A percentile compares a stretch with the other conserved stretches of the same genome.
Conservation (phyloP, 176 grass and related monocot genomes). For the Musa itinerans region DNA sequence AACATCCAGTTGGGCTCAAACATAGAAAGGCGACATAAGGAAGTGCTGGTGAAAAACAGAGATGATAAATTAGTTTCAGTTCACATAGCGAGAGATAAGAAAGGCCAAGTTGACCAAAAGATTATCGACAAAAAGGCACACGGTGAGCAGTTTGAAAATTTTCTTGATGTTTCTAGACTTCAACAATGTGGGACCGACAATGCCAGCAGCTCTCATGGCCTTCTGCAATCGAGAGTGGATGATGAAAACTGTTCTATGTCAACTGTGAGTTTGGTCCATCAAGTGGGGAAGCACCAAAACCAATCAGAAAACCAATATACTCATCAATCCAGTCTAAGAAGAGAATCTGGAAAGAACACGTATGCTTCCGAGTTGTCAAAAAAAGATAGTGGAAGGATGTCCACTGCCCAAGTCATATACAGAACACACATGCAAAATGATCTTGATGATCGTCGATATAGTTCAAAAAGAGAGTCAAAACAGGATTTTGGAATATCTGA, state of each 20-base stretch:
- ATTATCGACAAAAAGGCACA: constrained; percentile 40
- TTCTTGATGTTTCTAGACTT: constrained; percentile 36
- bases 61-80: constrained; percentile 31
- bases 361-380: constrained; percentile 26
- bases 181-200: constrained; percentile 9
- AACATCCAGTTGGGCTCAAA: neutral
- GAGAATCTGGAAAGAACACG: constrained; percentile 14
- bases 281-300: constrained; percentile 20
- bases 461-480: constrained; percentile 35
- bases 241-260: constrained; percentile 9
- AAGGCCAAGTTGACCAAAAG: constrained; percentile 45
- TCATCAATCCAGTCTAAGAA: constrained; percentile 21
- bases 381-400: constrained; percentile 11
- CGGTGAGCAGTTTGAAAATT: constrained; percentile 41
- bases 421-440: constrained; percentile 24
- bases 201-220: constrained; percentile 17
- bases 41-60: neutral
- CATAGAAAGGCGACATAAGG: neutral
- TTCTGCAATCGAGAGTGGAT: constrained; percentile 10
- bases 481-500: constrained; percentile 1
- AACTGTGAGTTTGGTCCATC: constrained; percentile 22
- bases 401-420: neutral
- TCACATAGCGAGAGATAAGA: constrained; percentile 53
- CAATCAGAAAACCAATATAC: constrained; percentile 23
- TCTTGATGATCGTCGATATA: constrained; percentile 12